Conservation (phyloP, 2,329 filamentous ascomycete genomes). For the Diaporthe longicolla region DNA sequence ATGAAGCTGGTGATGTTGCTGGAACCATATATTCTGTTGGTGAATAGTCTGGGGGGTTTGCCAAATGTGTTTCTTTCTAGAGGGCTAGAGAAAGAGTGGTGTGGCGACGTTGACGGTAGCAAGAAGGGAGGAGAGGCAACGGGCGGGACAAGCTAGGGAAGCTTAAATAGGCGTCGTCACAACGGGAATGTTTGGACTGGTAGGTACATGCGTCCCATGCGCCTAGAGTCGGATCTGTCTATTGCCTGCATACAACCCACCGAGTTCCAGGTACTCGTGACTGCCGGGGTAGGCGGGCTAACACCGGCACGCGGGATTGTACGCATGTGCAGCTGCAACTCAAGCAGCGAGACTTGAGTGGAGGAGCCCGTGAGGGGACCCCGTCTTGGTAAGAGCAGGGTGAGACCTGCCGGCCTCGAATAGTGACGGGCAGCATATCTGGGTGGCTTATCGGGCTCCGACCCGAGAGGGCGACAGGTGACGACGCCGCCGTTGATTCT, state of each 20-base stretch:
- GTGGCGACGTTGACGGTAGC: too few relatives aligned
- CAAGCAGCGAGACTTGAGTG: conserved; percentile 27
- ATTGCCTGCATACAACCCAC: neutral
- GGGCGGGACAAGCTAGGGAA: conserved; percentile 24
- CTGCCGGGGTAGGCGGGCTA: conserved; percentile 31
- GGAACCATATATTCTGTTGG: neutral
- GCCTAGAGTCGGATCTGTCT: conserved; percentile 23
- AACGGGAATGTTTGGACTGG: neutral
- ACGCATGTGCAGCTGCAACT: conserved; percentile 23
- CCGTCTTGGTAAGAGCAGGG: conserved; percentile 31
- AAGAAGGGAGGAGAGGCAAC: neutral
- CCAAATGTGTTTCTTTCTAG: neutral
- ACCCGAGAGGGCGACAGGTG: conserved; percentile 6
- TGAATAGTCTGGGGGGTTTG: neutral
- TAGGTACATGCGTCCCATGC: conserved; percentile 1
- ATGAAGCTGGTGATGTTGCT: neutral
- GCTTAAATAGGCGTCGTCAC: conserved; percentile 37
- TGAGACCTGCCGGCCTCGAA: conserved; percentile 39
- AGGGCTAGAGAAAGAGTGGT: neutral
- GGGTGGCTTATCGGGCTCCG: conserved; percentile 27
- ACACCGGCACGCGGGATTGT: conserved; percentile 33
- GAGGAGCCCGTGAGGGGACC: conserved; percentile 21
- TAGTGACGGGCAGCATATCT: conserved; percentile 30
- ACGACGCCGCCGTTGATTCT: neutral
- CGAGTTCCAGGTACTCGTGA: conserved; percentile 1